phyloP scores from a whole-genome alignment of 2,329 filamentous ascomycete genomes.

The Periconia sp. region DNA sequence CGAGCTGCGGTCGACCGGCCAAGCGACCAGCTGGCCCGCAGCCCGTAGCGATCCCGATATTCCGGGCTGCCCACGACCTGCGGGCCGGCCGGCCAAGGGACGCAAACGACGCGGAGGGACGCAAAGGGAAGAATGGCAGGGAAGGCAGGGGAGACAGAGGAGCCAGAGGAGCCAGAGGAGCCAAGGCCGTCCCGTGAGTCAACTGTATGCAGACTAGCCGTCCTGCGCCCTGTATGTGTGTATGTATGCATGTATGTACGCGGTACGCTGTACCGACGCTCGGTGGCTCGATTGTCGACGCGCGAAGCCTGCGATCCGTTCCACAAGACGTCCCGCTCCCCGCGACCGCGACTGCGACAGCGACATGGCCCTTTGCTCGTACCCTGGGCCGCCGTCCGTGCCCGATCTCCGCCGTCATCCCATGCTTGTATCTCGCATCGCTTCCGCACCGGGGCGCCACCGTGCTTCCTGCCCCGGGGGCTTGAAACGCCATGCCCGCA shows the following conservation, averaged over 20 bases:
- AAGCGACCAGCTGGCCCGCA: constrained; percentile 10
- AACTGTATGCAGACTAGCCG: constrained; percentile 11
- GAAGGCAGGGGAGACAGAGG: no score
- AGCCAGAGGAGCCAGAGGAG: no score
- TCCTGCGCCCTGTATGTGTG: constrained; percentile 2
- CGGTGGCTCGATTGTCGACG: no score
- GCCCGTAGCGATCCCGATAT: constrained; percentile 26
- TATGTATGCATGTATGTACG: no score
- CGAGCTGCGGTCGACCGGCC: constrained; percentile 10
- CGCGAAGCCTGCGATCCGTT: constrained; percentile 36
- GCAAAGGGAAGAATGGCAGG: no score
- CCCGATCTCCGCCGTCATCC: constrained; percentile 42
- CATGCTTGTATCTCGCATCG: constrained; percentile 44
- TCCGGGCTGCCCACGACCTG: constrained; percentile 28
- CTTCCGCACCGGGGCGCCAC: constrained; percentile 43
- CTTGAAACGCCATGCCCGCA: constrained; percentile 42
- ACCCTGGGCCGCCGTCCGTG: constrained; percentile 27
- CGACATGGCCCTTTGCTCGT: neutral
- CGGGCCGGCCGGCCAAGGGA: no score
- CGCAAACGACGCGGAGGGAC: no score
- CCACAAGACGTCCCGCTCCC: constrained; percentile 43
- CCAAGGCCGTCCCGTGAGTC: constrained; percentile 23
- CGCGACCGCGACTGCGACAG: constrained; percentile 30
- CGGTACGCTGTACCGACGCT: no score
- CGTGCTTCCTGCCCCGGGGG: constrained; percentile 24